Percentiles rank a stretch among this genome's conserved stretches.
Conservation (phyloP, 306 rosid species). For the Castanea crenata region DNA sequence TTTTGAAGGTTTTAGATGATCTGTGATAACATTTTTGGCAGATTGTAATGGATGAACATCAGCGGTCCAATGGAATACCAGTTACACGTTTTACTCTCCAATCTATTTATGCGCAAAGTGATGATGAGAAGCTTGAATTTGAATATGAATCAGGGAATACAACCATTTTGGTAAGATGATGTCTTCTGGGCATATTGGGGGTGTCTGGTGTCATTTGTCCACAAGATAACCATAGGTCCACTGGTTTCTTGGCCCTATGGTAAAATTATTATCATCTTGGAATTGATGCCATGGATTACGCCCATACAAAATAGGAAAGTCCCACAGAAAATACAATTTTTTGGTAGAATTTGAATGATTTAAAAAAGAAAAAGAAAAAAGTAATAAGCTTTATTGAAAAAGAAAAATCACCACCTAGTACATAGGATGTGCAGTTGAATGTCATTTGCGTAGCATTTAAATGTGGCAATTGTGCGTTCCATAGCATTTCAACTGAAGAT, state of each 20-base stretch:
- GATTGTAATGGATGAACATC: constrained; percentile 99
- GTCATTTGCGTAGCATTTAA: not conserved
- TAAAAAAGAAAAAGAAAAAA: no score
- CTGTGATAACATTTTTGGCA: constrained; percentile 29
- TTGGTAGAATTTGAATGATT: not conserved
- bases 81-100: constrained; percentile 85
- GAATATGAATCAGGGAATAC: constrained; percentile 96
- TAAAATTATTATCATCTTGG: not conserved
- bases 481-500: not conserved
- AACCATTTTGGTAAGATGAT: constrained; percentile 72
- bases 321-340: not conserved
- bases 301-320: not conserved
- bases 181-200: constrained; percentile 18
- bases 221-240: no score
- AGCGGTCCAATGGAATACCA: constrained; percentile 87
- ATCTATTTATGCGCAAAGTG: constrained; percentile 88
- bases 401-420: no score
- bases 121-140: constrained; percentile 93
- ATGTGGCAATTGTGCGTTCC: not conserved
- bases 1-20: constrained; percentile 17
- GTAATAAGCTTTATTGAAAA: no score
- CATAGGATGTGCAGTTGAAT: no score
- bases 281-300: not conserved
- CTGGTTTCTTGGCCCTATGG: not conserved
- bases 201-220: not conserved